Evolutionary conservation across 768 basidiomycete species (phyloP), one percentile per base, ranked within the genome.

Genomic region (Dacryopinax spathularia): DNA sequence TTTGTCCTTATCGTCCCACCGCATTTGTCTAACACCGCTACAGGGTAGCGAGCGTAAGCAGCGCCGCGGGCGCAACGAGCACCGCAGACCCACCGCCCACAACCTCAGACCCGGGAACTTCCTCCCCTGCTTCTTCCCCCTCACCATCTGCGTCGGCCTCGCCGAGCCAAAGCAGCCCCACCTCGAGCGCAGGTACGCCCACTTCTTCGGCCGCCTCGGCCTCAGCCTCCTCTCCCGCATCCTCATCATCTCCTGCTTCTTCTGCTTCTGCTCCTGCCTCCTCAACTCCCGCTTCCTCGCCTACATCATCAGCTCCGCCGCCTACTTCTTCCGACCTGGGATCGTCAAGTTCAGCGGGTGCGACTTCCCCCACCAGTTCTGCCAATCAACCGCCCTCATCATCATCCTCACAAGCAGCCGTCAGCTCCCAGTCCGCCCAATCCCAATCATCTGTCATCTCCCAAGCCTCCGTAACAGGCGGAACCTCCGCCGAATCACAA

Each of bases 181-280:
- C n/a, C n/a, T n/a, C n/a, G n/a, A 41, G 7, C 39, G 18, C 48
- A 56, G 48, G 48, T 56, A 56, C 48, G 48, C 48, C 48, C 48
- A 56, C 48, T 56, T 56, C 48, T n/a, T n/a, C n/a, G 25, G 6
- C 48, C 6, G 5, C 39, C 39, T 29, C 48, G 48, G 43, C 43
- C 43, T 56, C 48, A 29, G 48, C 48, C 48, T 29, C 48, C 39
- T 4, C 39, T 5, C 48, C 48, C 29, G 9, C 48, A 56, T 56
- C 48, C 48, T 56, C 48, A 27, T 15, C 48, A 7, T 20, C 43
- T 7, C 25, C 43, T 7, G 13, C 43, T 22, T 22, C 43, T 44
- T 44, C 43, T 22, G 39, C 7, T 22, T 41, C 39, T 22, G 16
- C 39, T 22, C 5, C 39, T 5, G 6, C 39, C 43, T 44, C 43